phyloP scores from a whole-genome alignment of 2,329 filamentous ascomycete genomes.

The Didymella pomorum region DNA sequence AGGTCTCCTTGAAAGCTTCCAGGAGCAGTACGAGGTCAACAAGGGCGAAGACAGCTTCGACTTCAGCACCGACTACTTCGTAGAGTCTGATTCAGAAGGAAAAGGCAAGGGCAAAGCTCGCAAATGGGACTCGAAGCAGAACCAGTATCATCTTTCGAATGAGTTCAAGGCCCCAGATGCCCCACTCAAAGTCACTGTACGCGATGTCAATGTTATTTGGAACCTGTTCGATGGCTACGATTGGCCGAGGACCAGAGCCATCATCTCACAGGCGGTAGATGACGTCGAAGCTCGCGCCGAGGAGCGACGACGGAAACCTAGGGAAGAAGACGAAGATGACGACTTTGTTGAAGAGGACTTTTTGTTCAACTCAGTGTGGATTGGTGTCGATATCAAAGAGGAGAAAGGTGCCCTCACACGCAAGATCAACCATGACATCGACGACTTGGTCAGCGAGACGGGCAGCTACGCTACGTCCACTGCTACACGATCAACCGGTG shows the following conservation, averaged over 20 bases:
- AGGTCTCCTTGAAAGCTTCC: slow-evolving; percentile 59
- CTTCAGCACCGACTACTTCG: slow-evolving; percentile 81
- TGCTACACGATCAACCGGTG: slow-evolving; percentile 45
- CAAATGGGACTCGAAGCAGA: slow-evolving; percentile 80
- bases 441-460: slow-evolving; percentile 86
- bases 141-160: slow-evolving; percentile 74
- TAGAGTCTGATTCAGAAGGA: slow-evolving; percentile 64
- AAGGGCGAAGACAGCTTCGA: slow-evolving; percentile 70
- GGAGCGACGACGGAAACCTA: slow-evolving; percentile 69
- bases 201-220: slow-evolving; percentile 94
- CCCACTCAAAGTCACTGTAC: slow-evolving; percentile 78
- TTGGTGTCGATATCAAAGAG: slow-evolving; percentile 85
- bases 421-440: slow-evolving; percentile 87
- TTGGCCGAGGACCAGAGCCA: slow-evolving; percentile 86
- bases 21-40: slow-evolving; percentile 62
- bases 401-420: slow-evolving; percentile 83
- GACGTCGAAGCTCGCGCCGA: slow-evolving; percentile 84
- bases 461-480: slow-evolving; percentile 82
- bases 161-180: slow-evolving; percentile 68
- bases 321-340: slow-evolving; percentile 68
- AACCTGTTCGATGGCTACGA: slow-evolving; percentile 98
- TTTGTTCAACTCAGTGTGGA: slow-evolving; percentile 98
- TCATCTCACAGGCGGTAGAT: slow-evolving; percentile 86
- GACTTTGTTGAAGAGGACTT: slow-evolving; percentile 87
- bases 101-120: slow-evolving; percentile 73